Conservation (phyloP, 108 stramenopile genomes). For the Mediolabrus comicus region DNA sequence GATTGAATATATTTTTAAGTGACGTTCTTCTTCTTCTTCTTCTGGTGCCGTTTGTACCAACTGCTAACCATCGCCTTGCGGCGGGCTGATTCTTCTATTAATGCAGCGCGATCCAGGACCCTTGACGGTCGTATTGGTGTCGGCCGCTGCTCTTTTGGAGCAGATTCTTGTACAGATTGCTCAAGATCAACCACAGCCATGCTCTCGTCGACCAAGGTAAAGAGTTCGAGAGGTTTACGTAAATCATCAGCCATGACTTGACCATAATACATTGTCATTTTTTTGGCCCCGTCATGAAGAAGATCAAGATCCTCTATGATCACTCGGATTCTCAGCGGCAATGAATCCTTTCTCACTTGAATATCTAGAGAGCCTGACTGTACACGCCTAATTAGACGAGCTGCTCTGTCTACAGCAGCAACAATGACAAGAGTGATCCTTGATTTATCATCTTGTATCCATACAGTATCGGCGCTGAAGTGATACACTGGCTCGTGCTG, state of each 20-base stretch:
- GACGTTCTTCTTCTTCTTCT: too few relatives aligned
- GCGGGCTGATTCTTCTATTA: too few relatives aligned
- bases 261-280: conserved; percentile 44
- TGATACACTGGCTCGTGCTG: conserved; percentile 4
- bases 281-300: conserved; percentile 47
- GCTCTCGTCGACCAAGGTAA: not conserved
- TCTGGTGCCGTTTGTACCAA: too few relatives aligned
- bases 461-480: conserved; percentile 16
- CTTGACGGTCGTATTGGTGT: too few relatives aligned
- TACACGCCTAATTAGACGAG: not conserved
- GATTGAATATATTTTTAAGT: too few relatives aligned
- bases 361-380: not conserved
- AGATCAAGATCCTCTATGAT: conserved; percentile 61
- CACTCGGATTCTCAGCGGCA: conserved; percentile 44
- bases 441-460: conserved; percentile 56
- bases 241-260: conserved; percentile 57
- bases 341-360: not conserved
- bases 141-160: not conserved
- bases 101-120: too few relatives aligned
- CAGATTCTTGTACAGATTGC: not conserved
- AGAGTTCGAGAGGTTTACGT: conserved; percentile 55
- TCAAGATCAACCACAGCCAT: not conserved
- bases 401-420: conserved; percentile 15
- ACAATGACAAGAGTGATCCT: conserved; percentile 56
- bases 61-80: too few relatives aligned